Percentiles rank a stretch among this genome's conserved stretches.
phyloP scores from a whole-genome alignment of 306 rosid genomes.

The Dalbergia cultrata region DNA sequence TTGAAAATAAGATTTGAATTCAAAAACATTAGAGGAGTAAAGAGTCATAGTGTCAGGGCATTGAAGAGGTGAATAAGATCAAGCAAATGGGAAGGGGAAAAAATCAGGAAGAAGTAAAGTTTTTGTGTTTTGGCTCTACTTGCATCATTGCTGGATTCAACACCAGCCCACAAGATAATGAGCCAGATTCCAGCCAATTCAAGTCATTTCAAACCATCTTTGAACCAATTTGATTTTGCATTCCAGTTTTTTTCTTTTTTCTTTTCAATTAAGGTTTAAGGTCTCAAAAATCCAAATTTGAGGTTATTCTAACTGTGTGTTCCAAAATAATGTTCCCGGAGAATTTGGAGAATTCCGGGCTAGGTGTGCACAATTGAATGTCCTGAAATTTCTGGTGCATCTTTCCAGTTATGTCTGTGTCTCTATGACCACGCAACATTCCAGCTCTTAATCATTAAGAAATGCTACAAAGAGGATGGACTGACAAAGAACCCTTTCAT shows the following conservation, averaged over 20 bases:
- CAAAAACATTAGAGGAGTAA: too few species aligned
- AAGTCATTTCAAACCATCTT: background rate
- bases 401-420: background rate
- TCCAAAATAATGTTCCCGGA: background rate
- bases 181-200: background rate
- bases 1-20: too few species aligned
- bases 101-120: too few species aligned
- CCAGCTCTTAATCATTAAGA: background rate
- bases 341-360: background rate
- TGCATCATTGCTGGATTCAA: background rate
- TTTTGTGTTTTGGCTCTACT: background rate
- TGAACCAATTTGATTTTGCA: background rate
- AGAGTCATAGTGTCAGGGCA: too few species aligned
- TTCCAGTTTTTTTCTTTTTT: background rate
- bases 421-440: background rate
- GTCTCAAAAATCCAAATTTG: background rate
- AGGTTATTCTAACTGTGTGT: background rate
- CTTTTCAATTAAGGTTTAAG: background rate
- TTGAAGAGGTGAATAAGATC: too few species aligned
- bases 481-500: background rate
- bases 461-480: conserved; percentile 2
- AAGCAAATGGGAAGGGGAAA: too few species aligned
- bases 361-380: background rate
- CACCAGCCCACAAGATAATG: background rate
- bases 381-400: background rate